phyloP scores from a whole-genome alignment of 768 basidiomycete species.

The Rubroboletus satanas region DNA sequence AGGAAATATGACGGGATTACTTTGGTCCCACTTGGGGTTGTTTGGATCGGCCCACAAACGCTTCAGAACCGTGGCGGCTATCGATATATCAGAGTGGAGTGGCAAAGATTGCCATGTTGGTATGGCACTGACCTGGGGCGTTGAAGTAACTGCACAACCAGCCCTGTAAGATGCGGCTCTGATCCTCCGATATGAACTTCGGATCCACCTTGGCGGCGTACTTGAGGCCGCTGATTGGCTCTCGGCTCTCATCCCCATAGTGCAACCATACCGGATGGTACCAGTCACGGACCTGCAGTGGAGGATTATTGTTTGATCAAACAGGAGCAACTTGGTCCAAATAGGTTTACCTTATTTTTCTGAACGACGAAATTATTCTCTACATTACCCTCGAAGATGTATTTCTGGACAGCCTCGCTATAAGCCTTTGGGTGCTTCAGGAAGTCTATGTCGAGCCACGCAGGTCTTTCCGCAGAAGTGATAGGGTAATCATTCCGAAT shows the following conservation, averaged over 20 bases:
- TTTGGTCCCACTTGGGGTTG: background rate
- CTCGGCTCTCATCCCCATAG: background rate
- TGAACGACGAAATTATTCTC: background rate
- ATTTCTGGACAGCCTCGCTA: background rate
- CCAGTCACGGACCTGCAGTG: background rate
- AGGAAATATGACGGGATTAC: background rate
- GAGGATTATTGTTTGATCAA: background rate
- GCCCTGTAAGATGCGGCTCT: background rate
- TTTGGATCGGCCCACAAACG: background rate
- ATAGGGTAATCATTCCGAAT: background rate
- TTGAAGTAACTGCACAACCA: conserved; percentile 3
- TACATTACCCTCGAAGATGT: background rate
- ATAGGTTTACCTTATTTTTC: background rate
- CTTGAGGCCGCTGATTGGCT: background rate
- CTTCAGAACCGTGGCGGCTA: background rate
- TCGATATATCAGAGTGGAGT: background rate
- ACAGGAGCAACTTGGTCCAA: background rate
- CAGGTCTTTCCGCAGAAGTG: fast-evolving
- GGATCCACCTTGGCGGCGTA: background rate
- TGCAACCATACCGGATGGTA: conserved; percentile 3
- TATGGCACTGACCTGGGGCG: background rate
- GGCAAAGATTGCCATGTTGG: background rate
- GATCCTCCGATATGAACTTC: background rate
- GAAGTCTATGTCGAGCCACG: background rate
- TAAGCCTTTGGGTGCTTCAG: background rate